Percentiles rank a stretch among this genome's conserved stretches.
Evolutionary conservation across 1,284 basidiomycete species (phyloP).

Genomic region (Heterobasidion occidentale): DNA sequence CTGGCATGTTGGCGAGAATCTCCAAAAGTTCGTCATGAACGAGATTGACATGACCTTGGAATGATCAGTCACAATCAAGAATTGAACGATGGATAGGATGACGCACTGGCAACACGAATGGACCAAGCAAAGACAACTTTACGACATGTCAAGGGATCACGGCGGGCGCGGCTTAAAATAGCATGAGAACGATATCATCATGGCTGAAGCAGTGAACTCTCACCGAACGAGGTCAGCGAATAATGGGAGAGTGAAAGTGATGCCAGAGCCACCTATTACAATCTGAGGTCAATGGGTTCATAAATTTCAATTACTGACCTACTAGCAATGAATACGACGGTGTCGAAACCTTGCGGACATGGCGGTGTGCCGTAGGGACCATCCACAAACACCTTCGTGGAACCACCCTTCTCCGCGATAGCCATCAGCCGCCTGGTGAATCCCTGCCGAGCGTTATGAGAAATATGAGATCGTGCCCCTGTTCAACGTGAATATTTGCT

Average conservation of each 20-base stretch:
- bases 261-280: conserved; percentile 28
- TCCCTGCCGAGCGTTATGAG: conserved; percentile 39
- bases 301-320: conserved; percentile 1
- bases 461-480: conserved; percentile 38
- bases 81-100: not conserved
- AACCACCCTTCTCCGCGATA: conserved; percentile 15
- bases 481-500: conserved; percentile 1
- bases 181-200: not conserved
- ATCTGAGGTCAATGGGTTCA: not conserved
- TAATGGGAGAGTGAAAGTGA: conserved; percentile 31
- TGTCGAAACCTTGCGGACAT: conserved; percentile 18
- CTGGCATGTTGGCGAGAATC: conserved; percentile 15
- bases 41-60: conserved; percentile 23
- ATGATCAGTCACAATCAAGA: not conserved
- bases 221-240: conserved; percentile 30
- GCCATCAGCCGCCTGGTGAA: conserved; percentile 29
- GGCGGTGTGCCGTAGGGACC: conserved; percentile 36
- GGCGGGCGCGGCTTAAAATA: conserved; percentile 18
- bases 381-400: conserved; percentile 28
- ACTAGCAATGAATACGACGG: conserved; percentile 31
- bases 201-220: conserved; percentile 1
- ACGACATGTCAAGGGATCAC: conserved; percentile 15
- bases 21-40: conserved; percentile 22
- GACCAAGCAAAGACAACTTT: conserved; percentile 30
- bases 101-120: conserved; percentile 26